Base-by-base conservation (phyloP, 345 rosid genomes). In the Anacardium occidentale region DNA sequence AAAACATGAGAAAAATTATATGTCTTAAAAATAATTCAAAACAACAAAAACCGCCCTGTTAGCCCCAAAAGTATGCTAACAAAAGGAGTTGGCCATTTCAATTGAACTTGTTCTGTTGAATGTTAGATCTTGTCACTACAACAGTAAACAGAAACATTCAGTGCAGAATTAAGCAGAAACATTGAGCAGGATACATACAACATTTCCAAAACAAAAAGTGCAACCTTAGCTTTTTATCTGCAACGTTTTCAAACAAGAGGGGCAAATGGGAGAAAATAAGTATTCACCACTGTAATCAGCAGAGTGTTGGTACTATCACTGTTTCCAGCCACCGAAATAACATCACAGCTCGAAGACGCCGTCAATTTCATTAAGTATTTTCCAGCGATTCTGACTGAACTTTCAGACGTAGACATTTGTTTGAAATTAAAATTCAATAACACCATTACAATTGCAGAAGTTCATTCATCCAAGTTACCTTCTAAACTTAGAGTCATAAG, bases 21-120 rank as follows among this genome's bases (percentile, higher is more conserved):
- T 29, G 18, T 24, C 42, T 32, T 45, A n/a, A 71, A 3, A 40
- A 48, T 48, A 53, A 66, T 56, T 77, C 24, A 48, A 25, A 24
- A 52, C 51, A 54, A 50, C 24, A 6, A 12, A 61, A 72, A 71
- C 20, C 3, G 60, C 48, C 62, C 73, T 8, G 47, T 52, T 68
- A 62, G 40, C 70, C 48, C 45, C 64, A 13, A 53, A 26, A 4
- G 32, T 29, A 29, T 29, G 20, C 15, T 48, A 57, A 22, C 55
- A 58, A 24, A 37, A 40, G 64, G 47, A n/a, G 2, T 42, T 24
- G 24, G 20, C 42, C 24, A 17, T 21, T 61, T 47, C n/a, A 20
- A 34, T 20, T 45, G 29, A 50, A 61, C 32, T 13, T 9, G 21
- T 11, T 48, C 10, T 15, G 17, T 58, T 69, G 11, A 11, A n/a